Conservation (phyloP, 192 early-diverging fungal genomes). For the Coemansia sp. region DNA sequence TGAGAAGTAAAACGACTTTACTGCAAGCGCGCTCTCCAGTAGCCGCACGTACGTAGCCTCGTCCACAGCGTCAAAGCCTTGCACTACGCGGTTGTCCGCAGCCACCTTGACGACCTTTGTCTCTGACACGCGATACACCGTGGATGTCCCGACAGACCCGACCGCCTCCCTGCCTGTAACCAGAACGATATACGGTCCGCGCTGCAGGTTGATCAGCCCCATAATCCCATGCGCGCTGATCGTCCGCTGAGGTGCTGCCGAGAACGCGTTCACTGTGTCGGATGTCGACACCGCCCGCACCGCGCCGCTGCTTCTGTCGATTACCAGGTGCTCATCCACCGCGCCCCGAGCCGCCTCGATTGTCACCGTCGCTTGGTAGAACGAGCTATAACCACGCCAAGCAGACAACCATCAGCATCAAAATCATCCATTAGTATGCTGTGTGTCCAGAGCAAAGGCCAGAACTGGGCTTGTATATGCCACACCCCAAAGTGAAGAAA, state of each 20-base stretch:
- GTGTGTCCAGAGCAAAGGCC: no score
- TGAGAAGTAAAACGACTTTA: conserved; percentile 77
- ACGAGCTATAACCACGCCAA: conserved; percentile 30
- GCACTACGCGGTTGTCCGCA: conserved; percentile 20
- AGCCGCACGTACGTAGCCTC: conserved; percentile 65
- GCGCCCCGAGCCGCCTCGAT: conserved; percentile 43
- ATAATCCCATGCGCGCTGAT: conserved; percentile 49
- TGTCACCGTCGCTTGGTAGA: conserved; percentile 40
- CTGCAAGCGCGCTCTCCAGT: conserved; percentile 56
- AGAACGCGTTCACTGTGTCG: conserved; percentile 21
- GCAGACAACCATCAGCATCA: not conserved
- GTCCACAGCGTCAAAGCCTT: conserved; percentile 49
- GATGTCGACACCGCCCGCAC: conserved; percentile 14
- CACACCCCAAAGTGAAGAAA: no score
- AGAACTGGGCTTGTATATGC: no score
- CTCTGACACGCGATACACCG: conserved; percentile 45
- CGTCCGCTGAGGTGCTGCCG: conserved; percentile 37
- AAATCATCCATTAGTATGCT: no score
- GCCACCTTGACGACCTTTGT: conserved; percentile 45
- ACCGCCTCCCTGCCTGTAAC: conserved; percentile 46
- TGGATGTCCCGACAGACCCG: conserved; percentile 34
- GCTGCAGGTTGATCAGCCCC: conserved; percentile 45
- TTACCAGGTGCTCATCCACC: conserved; percentile 33
- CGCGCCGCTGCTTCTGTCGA: conserved; percentile 35
- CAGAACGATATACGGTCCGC: conserved; percentile 50